Percentiles rank a stretch among this genome's conserved stretches.
phyloP scores from a whole-genome alignment of 805 yeast species.

The Scheffersomyces ergatensis region DNA sequence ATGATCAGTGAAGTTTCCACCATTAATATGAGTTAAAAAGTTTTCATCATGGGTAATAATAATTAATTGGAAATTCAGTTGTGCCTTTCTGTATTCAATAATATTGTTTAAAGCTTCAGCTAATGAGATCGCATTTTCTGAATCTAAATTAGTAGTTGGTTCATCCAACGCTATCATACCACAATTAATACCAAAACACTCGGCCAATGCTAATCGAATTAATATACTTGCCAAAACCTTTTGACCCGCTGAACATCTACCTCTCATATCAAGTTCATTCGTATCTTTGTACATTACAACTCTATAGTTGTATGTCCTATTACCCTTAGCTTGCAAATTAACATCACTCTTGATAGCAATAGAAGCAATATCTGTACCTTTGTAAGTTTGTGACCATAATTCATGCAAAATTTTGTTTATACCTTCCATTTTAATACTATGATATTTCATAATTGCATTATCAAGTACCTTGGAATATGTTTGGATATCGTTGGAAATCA shows the following conservation, averaged over 20 bases:
- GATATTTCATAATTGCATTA: constrained; percentile 90
- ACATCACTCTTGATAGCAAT: constrained; percentile 84
- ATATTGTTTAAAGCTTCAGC: constrained; percentile 78
- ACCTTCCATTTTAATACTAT: constrained; percentile 86
- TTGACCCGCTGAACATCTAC: constrained; percentile 97
- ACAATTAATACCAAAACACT: constrained; percentile 91
- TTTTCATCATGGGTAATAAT: constrained; percentile 97
- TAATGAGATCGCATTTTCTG: constrained; percentile 81
- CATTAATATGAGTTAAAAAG: constrained; percentile 81
- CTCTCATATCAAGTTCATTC: constrained; percentile 95
- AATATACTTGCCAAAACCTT: constrained; percentile 90
- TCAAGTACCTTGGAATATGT: constrained; percentile 86
- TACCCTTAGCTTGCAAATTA: constrained; percentile 45
- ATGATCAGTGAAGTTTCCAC: constrained; percentile 80
- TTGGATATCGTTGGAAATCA: constrained; percentile 77
- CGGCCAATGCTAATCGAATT: constrained; percentile 88
- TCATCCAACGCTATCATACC: constrained; percentile 97
- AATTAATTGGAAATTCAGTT: constrained; percentile 87
- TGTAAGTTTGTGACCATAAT: constrained; percentile 90
- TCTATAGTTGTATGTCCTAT: constrained; percentile 81
- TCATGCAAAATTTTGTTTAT: constrained; percentile 86
- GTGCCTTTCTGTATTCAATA: constrained; percentile 70
- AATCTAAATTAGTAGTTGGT: constrained; percentile 94
- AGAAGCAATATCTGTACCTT: constrained; percentile 93
- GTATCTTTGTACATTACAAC: constrained; percentile 94